These are phyloP conservation scores for Ophiocordyceps robertsii DNA, from an alignment of 2,329 filamentous ascomycete genomes.

Conservation along the genomic window DNA sequence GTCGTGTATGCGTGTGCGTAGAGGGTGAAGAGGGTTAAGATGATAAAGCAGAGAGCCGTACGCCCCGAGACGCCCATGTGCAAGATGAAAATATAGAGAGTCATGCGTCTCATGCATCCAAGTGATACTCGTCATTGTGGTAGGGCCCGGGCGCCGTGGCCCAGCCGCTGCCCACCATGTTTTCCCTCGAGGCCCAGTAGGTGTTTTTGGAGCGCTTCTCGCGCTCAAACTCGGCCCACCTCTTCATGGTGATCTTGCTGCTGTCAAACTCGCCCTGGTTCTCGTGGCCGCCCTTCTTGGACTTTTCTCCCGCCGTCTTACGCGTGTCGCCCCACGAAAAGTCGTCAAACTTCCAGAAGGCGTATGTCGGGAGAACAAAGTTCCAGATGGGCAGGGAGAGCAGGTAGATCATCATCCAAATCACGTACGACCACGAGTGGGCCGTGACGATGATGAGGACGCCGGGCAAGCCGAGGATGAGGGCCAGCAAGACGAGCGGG, in stretches of 20 bases:
- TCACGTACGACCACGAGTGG: conserved; percentile 79
- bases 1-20: too few relatives aligned
- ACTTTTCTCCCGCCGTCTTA: conserved; percentile 84
- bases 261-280: conserved; percentile 95
- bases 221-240: conserved; percentile 91
- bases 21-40: too few relatives aligned
- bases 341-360: conserved; percentile 99
- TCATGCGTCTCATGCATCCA: conserved; percentile 28
- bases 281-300: conserved; percentile 74
- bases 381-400: conserved; percentile 93
- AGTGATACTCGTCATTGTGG: conserved; percentile 42
- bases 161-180: conserved; percentile 30
- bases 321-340: conserved; percentile 98
- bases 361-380: conserved; percentile 83
- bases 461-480: conserved; percentile 89
- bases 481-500: conserved; percentile 71
- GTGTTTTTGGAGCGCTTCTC: conserved; percentile 37
- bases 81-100: too few relatives aligned
- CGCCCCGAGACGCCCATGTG: too few relatives aligned
- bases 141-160: conserved; percentile 27
- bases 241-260: conserved; percentile 98
- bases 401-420: conserved; percentile 97
- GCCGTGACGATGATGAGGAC: conserved; percentile 87
- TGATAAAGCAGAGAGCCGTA: too few relatives aligned
- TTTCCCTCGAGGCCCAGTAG: conserved; percentile 41